phyloP scores from a whole-genome alignment of 2,329 filamentous ascomycete genomes.

The Ceratocystis alfenasii region DNA sequence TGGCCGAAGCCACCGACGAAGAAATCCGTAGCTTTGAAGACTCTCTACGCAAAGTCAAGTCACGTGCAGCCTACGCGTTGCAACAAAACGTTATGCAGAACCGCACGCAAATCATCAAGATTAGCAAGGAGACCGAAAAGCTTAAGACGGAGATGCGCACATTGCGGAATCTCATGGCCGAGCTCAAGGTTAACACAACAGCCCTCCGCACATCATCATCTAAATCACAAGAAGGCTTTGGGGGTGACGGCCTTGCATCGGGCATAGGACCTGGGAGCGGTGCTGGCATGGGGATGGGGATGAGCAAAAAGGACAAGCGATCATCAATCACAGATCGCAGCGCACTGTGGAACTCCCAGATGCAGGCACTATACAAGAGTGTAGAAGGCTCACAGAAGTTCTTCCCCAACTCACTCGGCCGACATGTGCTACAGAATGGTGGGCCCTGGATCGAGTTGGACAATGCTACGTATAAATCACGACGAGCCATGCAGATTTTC shows the following conservation, averaged over 20 bases:
- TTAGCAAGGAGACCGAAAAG: slow-evolving; percentile 97
- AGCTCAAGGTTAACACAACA: slow-evolving; percentile 68
- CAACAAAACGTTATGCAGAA: slow-evolving; percentile 97
- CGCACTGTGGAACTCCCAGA: slow-evolving; percentile 55
- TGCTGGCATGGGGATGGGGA: slow-evolving; percentile 36
- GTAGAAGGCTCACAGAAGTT: slow-evolving; percentile 99
- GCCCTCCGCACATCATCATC: slow-evolving; percentile 50
- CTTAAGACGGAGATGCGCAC: slow-evolving; percentile 92
- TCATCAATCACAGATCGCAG: slow-evolving; percentile 70
- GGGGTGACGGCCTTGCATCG: slow-evolving; percentile 40
- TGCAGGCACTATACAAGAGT: slow-evolving; percentile 82
- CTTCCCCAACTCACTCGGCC: slow-evolving; percentile 75
- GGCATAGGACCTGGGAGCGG: slow-evolving; percentile 33
- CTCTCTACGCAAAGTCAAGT: slow-evolving; percentile 63
- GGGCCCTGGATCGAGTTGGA: slow-evolving; percentile 92
- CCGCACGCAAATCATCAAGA: slow-evolving; percentile 95
- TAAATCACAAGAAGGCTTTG: slow-evolving; percentile 34
- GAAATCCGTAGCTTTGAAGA: slow-evolving; percentile 75
- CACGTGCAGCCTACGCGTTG: slow-evolving; percentile 66
- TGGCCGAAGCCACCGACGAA: slow-evolving; percentile 75
- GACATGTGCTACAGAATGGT: slow-evolving; percentile 87
- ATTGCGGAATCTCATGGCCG: slow-evolving; percentile 79
- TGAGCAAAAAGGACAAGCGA: slow-evolving; percentile 66
- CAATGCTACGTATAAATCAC: slow-evolving; percentile 91
- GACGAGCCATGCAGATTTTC: slow-evolving; percentile 79